A percentile compares a stretch with the other conserved stretches of the same genome.
Evolutionary conservation across 352 stramenopile genomes (phyloP).

Genomic region (Pythium phragmitis): DNA sequence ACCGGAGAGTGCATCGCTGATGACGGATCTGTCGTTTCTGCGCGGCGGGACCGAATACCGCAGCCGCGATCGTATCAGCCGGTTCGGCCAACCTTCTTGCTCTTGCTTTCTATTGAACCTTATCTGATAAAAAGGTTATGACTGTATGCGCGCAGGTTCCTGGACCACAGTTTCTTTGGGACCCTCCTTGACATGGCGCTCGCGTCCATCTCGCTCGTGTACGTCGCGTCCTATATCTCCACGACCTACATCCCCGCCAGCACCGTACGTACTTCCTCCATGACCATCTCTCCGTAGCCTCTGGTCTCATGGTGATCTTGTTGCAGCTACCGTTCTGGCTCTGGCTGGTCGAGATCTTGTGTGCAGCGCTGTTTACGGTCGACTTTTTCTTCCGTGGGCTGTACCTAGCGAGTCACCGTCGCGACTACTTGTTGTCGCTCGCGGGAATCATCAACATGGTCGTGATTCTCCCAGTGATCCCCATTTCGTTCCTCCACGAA

Average conservation of each 20-base stretch:
- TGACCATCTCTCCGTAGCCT: not conserved
- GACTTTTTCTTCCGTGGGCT: slow-evolving; percentile 76
- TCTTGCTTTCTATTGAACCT: too few relatives aligned
- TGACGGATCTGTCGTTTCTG: slow-evolving; percentile 34
- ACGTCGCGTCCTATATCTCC: slow-evolving; percentile 61
- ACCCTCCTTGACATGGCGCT: slow-evolving; percentile 63
- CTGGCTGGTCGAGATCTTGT: slow-evolving; percentile 70
- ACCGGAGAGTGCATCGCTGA: slow-evolving; percentile 29
- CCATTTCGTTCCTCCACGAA: slow-evolving; percentile 66
- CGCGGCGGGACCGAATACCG: slow-evolving; percentile 26
- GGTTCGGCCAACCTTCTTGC: slow-evolving; percentile 14
- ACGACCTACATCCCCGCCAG: slow-evolving; percentile 78
- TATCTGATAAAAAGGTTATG: not conserved
- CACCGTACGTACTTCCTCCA: slow-evolving; percentile 29
- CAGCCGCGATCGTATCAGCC: slow-evolving; percentile 46
- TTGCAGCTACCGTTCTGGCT: slow-evolving; percentile 60
- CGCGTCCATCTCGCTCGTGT: slow-evolving; percentile 55
- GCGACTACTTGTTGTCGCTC: slow-evolving; percentile 67
- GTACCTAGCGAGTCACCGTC: slow-evolving; percentile 63
- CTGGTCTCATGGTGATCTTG: not conserved
- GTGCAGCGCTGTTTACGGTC: slow-evolving; percentile 54
- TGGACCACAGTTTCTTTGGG: slow-evolving; percentile 80
- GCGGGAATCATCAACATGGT: slow-evolving; percentile 50
- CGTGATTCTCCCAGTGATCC: slow-evolving; percentile 75
- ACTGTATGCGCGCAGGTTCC: slow-evolving; percentile 37